Evolutionary conservation across 2,329 filamentous ascomycete genomes (phyloP).

Genomic region (Fusarium sp.): DNA sequence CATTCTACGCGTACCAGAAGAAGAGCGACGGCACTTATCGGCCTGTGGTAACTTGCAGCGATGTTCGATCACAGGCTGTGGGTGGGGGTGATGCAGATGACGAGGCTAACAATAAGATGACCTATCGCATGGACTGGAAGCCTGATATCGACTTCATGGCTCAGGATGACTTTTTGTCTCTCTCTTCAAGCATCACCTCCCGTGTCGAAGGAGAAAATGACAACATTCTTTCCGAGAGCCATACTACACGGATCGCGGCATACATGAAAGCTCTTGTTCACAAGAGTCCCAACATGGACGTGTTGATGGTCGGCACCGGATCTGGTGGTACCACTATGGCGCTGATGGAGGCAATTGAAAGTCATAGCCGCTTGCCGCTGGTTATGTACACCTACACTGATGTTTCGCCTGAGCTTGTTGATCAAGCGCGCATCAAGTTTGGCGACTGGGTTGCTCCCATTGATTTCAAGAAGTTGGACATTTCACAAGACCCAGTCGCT

Average conservation of each 20-base stretch:
- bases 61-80: not conserved
- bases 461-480: conserved; percentile 9
- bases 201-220: not conserved
- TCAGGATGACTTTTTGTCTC: not conserved
- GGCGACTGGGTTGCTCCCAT: not conserved
- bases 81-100: conserved; percentile 1
- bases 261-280: conserved; percentile 6
- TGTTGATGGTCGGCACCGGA: not conserved
- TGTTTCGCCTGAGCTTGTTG: not conserved
- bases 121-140: conserved; percentile 8
- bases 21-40: not conserved
- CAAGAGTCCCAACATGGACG: conserved; percentile 7
- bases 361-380: not conserved
- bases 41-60: not conserved
- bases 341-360: not conserved
- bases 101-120: conserved; percentile 4
- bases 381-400: conserved; percentile 1
- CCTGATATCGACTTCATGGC: conserved; percentile 4
- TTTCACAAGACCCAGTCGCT: conserved; percentile 8
- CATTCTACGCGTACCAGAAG: conserved; percentile 8
- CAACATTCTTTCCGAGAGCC: not conserved
- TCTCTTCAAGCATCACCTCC: not conserved
- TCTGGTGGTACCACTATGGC: not conserved
- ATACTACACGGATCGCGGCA: not conserved
- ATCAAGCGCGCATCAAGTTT: not conserved